Percentiles rank a stretch among this genome's conserved stretches.
phyloP scores from a whole-genome alignment of 176 grass and related monocot genomes.

The Oryza glaberrima region DNA sequence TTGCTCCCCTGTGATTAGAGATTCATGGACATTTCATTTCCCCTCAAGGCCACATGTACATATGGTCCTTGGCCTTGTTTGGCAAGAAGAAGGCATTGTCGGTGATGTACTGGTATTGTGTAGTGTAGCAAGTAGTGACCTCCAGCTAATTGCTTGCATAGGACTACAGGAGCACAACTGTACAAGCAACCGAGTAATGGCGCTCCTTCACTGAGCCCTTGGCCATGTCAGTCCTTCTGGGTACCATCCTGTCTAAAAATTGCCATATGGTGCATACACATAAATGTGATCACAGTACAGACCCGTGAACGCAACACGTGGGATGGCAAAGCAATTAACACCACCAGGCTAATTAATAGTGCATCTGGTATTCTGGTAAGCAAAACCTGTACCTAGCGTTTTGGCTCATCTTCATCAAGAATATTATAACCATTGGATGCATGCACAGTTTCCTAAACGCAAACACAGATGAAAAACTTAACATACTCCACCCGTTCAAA shows the following conservation, averaged over 20 bases:
- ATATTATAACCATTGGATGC: background rate
- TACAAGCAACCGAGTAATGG: background rate
- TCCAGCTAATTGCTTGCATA: conserved; percentile 20
- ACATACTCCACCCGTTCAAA: background rate
- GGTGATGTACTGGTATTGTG: background rate
- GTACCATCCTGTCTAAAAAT: background rate
- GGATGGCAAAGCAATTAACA: background rate
- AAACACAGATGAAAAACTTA: background rate
- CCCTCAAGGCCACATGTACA: background rate
- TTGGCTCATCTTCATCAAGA: background rate
- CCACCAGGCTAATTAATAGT: background rate
- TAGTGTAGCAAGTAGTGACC: background rate
- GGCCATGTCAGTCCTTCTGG: conserved; percentile 22
- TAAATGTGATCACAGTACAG: conserved; percentile 17
- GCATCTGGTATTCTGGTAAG: background rate
- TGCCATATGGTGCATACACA: background rate
- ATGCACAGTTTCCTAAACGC: background rate
- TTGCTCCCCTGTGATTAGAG: background rate
- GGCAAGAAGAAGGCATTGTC: background rate
- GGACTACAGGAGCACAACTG: background rate
- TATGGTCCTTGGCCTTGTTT: background rate
- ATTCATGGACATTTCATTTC: background rate
- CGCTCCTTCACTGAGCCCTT: background rate
- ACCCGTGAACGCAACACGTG: background rate
- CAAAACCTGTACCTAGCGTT: background rate